Conservation (phyloP, 2,329 filamentous ascomycete genomes). For the Thielaviopsis ethacetica region DNA sequence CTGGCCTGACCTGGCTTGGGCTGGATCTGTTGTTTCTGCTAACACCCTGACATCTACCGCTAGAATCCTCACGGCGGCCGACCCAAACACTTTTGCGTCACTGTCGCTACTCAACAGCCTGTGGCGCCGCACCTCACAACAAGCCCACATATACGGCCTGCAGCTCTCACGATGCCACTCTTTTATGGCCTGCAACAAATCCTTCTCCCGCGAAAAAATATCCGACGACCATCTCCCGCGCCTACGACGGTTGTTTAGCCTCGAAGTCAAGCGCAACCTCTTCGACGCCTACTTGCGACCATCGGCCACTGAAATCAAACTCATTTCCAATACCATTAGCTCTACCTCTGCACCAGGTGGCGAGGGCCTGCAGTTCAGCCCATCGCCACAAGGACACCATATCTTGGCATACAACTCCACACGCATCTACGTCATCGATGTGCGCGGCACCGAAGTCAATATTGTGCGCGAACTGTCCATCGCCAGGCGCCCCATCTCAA, state of each 20-base stretch:
- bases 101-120: constrained; percentile 47
- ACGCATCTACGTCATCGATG: constrained; percentile 62
- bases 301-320: constrained; percentile 52
- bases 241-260: constrained; percentile 49
- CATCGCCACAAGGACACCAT: constrained; percentile 58
- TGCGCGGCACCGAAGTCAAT: constrained; percentile 39
- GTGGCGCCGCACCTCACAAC: constrained; percentile 48
- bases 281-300: constrained; percentile 64
- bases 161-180: constrained; percentile 47
- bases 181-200: constrained; percentile 33
- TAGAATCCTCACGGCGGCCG: constrained; percentile 44
- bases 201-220: constrained; percentile 21
- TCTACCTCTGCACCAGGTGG: constrained; percentile 70
- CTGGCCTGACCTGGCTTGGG: too few relatives aligned
- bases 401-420: constrained; percentile 75
- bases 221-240: constrained; percentile 35
- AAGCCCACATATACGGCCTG: constrained; percentile 43
- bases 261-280: constrained; percentile 58
- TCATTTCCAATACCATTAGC: constrained; percentile 71
- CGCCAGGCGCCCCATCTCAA: constrained; percentile 54
- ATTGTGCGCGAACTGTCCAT: constrained; percentile 70
- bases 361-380: constrained; percentile 71
- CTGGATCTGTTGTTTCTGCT: constrained; percentile 6
- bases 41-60: constrained; percentile 1
- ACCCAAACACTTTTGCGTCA: constrained; percentile 49